Evolutionary conservation across 306 rosid genomes (phyloP).

Genomic region (Vigna angularis): DNA sequence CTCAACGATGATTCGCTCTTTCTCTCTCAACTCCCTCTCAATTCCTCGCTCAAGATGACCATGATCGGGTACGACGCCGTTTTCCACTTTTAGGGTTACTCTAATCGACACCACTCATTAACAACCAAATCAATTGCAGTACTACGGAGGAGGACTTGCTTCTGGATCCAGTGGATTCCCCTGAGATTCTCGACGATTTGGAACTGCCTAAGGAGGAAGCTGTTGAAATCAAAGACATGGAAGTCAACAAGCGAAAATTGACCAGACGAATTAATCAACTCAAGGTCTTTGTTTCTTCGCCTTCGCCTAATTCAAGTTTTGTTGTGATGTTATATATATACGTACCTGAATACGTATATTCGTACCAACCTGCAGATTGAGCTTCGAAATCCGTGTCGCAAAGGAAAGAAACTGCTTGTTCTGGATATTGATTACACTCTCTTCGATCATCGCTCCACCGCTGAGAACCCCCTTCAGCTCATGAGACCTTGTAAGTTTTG

Average conservation of each 20-base stretch:
- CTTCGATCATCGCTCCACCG: constrained; percentile 94
- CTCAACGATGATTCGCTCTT: constrained; percentile 83
- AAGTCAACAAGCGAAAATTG: constrained; percentile 73
- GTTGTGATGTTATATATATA: too few species aligned
- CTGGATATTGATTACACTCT: constrained; percentile 96
- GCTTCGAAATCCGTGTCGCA: constrained; percentile 79
- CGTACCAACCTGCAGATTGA: constrained; percentile 54
- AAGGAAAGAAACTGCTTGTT: constrained; percentile 94
- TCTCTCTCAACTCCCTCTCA: constrained; percentile 79
- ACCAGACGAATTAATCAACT: constrained; percentile 67
- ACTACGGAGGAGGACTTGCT: constrained; percentile 87
- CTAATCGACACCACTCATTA: background rate
- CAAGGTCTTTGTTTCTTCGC: constrained; percentile 49
- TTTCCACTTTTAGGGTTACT: background rate
- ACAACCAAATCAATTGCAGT: constrained; percentile 39
- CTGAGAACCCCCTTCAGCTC: constrained; percentile 93
- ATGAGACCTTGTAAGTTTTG: constrained; percentile 81
- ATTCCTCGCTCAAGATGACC: constrained; percentile 82
- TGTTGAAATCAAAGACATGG: constrained; percentile 77
- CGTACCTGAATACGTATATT: background rate
- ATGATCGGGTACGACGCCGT: constrained; percentile 68
- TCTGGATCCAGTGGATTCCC: constrained; percentile 74
- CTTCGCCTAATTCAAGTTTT: background rate
- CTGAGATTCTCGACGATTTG: constrained; percentile 88
- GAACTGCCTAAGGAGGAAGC: constrained; percentile 83